Conservation (phyloP, 2,329 filamentous ascomycete species). For the Fusarium pseudoanthophilum region DNA sequence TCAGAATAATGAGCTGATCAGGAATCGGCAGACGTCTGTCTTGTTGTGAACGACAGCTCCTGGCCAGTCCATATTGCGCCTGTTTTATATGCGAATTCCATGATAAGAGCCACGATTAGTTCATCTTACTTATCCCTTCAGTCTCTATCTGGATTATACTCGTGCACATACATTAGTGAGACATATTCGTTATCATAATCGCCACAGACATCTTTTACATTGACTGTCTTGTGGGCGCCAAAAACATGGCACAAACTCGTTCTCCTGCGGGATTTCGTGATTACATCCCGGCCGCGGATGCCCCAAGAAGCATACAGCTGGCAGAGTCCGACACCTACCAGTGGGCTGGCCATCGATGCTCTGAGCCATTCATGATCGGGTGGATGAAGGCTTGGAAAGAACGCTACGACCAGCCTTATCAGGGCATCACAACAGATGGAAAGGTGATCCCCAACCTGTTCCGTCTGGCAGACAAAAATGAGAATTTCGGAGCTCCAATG, state of each 20-base stretch:
- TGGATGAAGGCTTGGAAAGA: conserved; percentile 28
- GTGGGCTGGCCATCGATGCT: conserved; percentile 22
- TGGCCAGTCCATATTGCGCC: not conserved
- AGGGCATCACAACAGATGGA: conserved; percentile 22
- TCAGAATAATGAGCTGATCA: not conserved
- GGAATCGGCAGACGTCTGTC: not conserved
- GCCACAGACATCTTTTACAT: not conserved
- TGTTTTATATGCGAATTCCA: not conserved
- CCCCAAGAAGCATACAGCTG: conserved; percentile 18
- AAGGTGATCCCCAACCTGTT: conserved; percentile 3
- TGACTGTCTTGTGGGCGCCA: no score
- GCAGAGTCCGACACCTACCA: conserved; percentile 23
- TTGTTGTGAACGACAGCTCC: not conserved
- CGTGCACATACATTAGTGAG: not conserved
- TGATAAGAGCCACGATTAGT: not conserved
- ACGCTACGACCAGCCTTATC: conserved; percentile 12
- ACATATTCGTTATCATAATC: not conserved
- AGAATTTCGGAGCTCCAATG: conserved; percentile 11
- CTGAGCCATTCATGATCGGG: conserved; percentile 31
- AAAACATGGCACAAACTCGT: not conserved
- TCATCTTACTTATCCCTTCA: not conserved
- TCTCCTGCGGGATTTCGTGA: conserved; percentile 16
- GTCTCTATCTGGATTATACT: not conserved
- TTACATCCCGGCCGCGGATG: conserved; percentile 19
- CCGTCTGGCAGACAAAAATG: conserved; percentile 4